Evolutionary conservation across 106 monocot genomes (phyloP).

Genomic region (Ottelia alismoides): DNA sequence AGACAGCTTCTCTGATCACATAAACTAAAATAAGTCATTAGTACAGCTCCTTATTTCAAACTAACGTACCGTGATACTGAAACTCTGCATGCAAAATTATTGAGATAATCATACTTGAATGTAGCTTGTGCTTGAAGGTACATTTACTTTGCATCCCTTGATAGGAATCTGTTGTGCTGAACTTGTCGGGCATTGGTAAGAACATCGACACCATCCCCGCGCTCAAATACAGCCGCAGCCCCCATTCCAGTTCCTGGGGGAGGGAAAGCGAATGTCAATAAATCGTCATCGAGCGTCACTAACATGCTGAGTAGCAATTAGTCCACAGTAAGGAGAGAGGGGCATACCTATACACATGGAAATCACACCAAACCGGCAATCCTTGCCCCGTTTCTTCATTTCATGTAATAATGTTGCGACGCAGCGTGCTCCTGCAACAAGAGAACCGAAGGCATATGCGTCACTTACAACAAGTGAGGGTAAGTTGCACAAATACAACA

Average conservation of each 20-base stretch:
- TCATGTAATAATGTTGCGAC: constrained; percentile 85
- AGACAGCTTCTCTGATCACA: too few relatives aligned
- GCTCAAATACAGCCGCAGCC: constrained; percentile 90
- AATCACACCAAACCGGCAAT: constrained; percentile 83
- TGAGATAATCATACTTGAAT: too few relatives aligned
- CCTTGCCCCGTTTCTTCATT: constrained; percentile 88
- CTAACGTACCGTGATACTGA: too few relatives aligned
- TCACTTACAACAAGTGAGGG: too few relatives aligned
- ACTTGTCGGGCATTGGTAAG: constrained; percentile 47
- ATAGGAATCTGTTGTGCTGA: constrained; percentile 25
- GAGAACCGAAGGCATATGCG: too few relatives aligned
- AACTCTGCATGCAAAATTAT: too few relatives aligned
- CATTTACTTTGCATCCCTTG: constrained; percentile 46
- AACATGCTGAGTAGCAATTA: neutral
- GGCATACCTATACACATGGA: constrained; percentile 89
- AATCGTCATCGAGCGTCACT: neutral
- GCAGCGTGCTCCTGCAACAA: constrained; percentile 79
- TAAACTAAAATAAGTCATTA: too few relatives aligned
- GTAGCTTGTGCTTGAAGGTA: too few relatives aligned
- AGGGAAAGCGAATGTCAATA: neutral
- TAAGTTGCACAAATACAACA: too few relatives aligned
- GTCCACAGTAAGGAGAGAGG: neutral
- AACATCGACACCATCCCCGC: constrained; percentile 70
- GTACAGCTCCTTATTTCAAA: too few relatives aligned
- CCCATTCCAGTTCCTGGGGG: constrained; percentile 84